Conservation (phyloP, 163 green algal species). For the Chlorella variabilis region DNA sequence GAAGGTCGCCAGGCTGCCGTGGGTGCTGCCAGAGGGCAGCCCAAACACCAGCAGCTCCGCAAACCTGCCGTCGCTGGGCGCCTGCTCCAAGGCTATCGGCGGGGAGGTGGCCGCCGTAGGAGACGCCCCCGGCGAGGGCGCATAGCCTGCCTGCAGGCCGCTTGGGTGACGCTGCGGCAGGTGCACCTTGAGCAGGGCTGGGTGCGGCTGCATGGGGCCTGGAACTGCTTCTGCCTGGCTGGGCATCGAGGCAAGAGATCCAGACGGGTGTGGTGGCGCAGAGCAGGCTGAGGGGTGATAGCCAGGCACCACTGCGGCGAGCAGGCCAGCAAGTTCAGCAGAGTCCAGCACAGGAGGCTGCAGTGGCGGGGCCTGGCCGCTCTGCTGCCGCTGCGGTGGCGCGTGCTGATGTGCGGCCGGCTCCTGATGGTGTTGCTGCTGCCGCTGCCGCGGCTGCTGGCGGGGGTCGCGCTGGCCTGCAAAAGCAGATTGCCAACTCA, state of each 20-base stretch:
- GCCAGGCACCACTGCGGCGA: no score
- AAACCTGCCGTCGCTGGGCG: not conserved
- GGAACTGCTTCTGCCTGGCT: not conserved
- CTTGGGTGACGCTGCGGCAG: not conserved
- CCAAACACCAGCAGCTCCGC: not conserved
- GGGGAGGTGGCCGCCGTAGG: no score
- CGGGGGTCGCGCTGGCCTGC: not conserved
- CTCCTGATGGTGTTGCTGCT: not conserved
- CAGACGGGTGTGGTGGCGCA: no score
- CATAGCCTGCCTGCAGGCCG: not conserved
- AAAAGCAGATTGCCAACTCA: no score
- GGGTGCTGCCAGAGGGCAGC: not conserved
- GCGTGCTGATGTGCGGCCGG: no score
- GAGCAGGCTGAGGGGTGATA: no score
- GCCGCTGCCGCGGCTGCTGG: not conserved
- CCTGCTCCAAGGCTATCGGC: not conserved
- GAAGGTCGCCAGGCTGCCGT: constrained; percentile 8
- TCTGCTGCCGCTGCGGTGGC: not conserved
- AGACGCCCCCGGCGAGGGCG: no score
- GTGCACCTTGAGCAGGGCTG: not conserved
- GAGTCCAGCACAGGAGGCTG: not conserved
- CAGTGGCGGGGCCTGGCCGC: not conserved
- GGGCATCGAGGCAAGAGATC: no score
- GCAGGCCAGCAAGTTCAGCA: no score
- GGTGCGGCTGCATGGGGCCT: not conserved